Base-by-base conservation (phyloP, 495 filamentous ascomycete genomes). In the Daldinia vernicosa region DNA sequence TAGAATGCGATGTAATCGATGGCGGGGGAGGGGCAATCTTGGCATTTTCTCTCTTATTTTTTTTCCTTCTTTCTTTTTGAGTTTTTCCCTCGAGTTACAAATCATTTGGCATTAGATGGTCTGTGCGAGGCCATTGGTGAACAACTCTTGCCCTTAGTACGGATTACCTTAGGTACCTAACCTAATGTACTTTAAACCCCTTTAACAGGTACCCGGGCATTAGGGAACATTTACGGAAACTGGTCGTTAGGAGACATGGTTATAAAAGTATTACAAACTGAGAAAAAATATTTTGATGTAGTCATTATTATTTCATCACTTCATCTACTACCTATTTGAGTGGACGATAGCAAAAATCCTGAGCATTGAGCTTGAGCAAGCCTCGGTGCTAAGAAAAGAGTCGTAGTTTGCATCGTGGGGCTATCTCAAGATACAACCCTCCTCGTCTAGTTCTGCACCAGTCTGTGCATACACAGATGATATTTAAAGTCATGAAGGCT, bases 11-110 rank as follows among this genome's bases (percentile, higher is more conserved):
- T 32, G 17, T 17, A 32, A 47, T 58, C 28, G 66, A 78, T 74
- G 62, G 69, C 69, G 79, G 79, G 75, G 76, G 76, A 78, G 77
- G 77, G 77, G 76, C 74, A 75, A 63, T 53, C 37, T 45, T 28
- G 43, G 22, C 37, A 39, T 14, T 28, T 30, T 30, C 2, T 11
- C 8, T 53, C 6, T 30, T 17, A 17, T 30, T 30, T 53, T 30
- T 53, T 30, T 53, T 30, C 8, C 3, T 70, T 64, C 60, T 60
- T 59, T 40, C 35, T 32, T 52, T 53, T 50, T 39, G 7, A 24
- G 7, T 1, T 30, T 52, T 52, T 8, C 6, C 7, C 30, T 22
- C 24, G 1, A 4, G 3, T 24, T 33, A 5, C n/a, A n/a, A n/a
- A n/a, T 35, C 3, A 14, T 12, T 35, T 57, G 5, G 27, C 19